Evolutionary conservation across 257 asterid species (phyloP).

Genomic region (Cinchona pubescens): DNA sequence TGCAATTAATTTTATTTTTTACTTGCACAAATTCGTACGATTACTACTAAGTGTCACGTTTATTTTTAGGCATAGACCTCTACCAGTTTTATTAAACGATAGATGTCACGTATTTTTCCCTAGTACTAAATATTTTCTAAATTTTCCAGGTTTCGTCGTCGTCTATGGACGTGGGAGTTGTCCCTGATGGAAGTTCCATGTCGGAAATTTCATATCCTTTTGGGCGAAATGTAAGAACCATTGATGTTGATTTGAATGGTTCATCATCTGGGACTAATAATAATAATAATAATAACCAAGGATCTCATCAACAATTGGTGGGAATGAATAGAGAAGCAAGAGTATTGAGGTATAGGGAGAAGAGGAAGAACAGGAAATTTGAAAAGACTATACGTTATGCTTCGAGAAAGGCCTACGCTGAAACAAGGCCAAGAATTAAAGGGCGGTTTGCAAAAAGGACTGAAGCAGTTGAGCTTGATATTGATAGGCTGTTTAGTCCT

Average conservation of each 20-base stretch:
- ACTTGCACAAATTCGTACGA: no score
- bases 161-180: constrained; percentile 74
- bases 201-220: constrained; percentile 60
- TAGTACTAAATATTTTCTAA: neutral
- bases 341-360: constrained; percentile 80
- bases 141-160: constrained; percentile 72
- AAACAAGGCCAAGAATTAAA: constrained; percentile 78
- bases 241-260: constrained; percentile 22
- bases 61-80: neutral
- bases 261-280: constrained; percentile 13
- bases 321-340: constrained; percentile 73
- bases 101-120: no score
- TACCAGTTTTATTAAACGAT: neutral
- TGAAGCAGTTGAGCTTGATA: constrained; percentile 38
- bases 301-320: constrained; percentile 30
- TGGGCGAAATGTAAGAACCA: constrained; percentile 21
- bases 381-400: constrained; percentile 88
- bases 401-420: constrained; percentile 84
- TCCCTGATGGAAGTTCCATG: constrained; percentile 66
- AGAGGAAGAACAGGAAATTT: constrained; percentile 72
- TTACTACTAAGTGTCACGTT: no score
- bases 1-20: neutral
- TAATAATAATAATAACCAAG: constrained; percentile 23
- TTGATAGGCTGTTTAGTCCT: constrained; percentile 38
- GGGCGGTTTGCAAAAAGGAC: constrained; percentile 80